Conservation (phyloP, 2,329 filamentous ascomycete species). For the Byssothecium circinans region DNA sequence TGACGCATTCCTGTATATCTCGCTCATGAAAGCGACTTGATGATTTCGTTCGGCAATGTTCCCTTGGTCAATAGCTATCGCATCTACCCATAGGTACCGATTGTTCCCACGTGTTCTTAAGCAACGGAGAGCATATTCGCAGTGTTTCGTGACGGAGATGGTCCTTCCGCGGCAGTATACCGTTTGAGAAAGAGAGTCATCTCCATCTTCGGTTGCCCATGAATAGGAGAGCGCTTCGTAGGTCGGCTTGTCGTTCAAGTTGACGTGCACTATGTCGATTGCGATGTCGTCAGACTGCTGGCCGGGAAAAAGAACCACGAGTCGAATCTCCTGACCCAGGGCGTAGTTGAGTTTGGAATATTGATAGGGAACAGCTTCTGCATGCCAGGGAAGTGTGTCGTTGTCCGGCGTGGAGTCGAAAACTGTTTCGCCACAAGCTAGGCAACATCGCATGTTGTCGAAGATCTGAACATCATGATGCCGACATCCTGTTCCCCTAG, state of each 20-base stretch:
- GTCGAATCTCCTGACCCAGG: slow-evolving; percentile 6
- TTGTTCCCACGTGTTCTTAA: neutral
- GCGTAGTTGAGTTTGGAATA: slow-evolving; percentile 11
- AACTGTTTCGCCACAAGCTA: slow-evolving; percentile 14
- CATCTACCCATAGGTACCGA: slow-evolving; percentile 11
- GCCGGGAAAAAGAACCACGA: slow-evolving; percentile 6
- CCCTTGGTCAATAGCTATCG: slow-evolving; percentile 10
- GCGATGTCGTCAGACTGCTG: slow-evolving; percentile 1
- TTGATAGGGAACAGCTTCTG: slow-evolving; percentile 3
- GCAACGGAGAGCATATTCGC: slow-evolving; percentile 2
- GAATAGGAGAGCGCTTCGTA: slow-evolving; percentile 29
- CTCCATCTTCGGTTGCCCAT: slow-evolving; percentile 14
- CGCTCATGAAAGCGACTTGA: slow-evolving; percentile 10
- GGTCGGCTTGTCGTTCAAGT: slow-evolving; percentile 6
- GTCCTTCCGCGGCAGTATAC: slow-evolving; percentile 5
- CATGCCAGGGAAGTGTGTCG: neutral
- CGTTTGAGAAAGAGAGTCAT: slow-evolving; percentile 4
- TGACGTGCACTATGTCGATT: slow-evolving; percentile 7
- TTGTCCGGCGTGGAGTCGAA: slow-evolving; percentile 1
- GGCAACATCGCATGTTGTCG: slow-evolving; percentile 15
- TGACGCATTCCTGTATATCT: slow-evolving; percentile 6
- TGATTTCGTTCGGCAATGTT: slow-evolving; percentile 9
- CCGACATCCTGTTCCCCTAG: slow-evolving; percentile 2
- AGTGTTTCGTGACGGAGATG: slow-evolving; percentile 3
- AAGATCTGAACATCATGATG: slow-evolving; percentile 17